A percentile compares a stretch with the other conserved stretches of the same genome.
Evolutionary conservation across 2,329 filamentous ascomycete genomes (phyloP).

Genomic region (Byssochlamys sp.): DNA sequence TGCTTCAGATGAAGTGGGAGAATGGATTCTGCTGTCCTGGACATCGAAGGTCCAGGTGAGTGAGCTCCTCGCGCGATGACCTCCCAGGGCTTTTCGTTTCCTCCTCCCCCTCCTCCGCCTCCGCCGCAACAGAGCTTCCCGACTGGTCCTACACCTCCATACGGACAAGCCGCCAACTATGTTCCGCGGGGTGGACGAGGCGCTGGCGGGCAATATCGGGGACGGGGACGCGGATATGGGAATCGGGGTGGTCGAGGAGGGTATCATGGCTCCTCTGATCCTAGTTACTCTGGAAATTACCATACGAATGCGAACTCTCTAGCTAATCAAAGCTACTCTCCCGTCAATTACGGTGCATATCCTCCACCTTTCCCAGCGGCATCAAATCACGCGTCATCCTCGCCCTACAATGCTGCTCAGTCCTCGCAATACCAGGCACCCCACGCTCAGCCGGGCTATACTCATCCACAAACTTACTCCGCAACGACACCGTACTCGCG

Average conservation of each 20-base stretch:
- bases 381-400: conserved; percentile 14
- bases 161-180: conserved; percentile 15
- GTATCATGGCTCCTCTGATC: conserved; percentile 13
- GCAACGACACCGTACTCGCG: conserved; percentile 15
- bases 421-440: conserved; percentile 16
- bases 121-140: conserved; percentile 15
- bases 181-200: conserved; percentile 19
- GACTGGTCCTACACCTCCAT: conserved; percentile 14
- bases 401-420: conserved; percentile 8
- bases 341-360: conserved; percentile 22
- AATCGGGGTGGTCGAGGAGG: conserved; percentile 22
- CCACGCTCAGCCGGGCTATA: conserved; percentile 15
- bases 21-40: conserved; percentile 14
- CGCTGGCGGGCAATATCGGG: conserved; percentile 18
- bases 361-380: conserved; percentile 16
- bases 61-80: conserved; percentile 23
- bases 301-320: conserved; percentile 13
- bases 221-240: conserved; percentile 27
- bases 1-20: conserved; percentile 15
- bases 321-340: conserved; percentile 15
- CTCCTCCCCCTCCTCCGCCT: conserved; percentile 37
- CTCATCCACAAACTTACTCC: conserved; percentile 16
- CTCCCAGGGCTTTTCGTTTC: conserved; percentile 37
- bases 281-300: conserved; percentile 14
- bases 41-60: conserved; percentile 14